Conservation (phyloP, 2,329 filamentous ascomycete species). For the Ophiostoma triangulosporum region DNA sequence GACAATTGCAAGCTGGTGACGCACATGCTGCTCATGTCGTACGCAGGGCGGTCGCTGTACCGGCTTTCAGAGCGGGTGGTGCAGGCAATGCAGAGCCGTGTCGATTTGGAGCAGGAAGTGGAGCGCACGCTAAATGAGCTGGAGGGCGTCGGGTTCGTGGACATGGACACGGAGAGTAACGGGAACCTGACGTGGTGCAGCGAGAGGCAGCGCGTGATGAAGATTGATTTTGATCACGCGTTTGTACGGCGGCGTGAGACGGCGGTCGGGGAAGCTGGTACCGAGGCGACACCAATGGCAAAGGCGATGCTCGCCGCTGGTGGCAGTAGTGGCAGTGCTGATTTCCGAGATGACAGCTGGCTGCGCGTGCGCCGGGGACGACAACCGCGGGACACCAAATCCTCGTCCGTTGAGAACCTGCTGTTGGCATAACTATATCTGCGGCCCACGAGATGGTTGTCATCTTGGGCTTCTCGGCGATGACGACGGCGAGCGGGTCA, state of each 20-base stretch:
- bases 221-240: conserved; percentile 9
- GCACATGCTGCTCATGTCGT: conserved; percentile 15
- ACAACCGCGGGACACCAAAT: too few species aligned
- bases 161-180: not conserved
- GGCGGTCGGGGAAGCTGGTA: too few species aligned
- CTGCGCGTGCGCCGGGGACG: too few species aligned
- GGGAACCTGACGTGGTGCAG: conserved; percentile 9
- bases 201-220: conserved; percentile 7
- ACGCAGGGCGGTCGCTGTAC: conserved; percentile 6
- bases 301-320: too few species aligned
- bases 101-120: conserved; percentile 4
- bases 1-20: conserved; percentile 6
- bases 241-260: not conserved
- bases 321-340: too few species aligned
- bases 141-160: not conserved
- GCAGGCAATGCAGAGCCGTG: not conserved
- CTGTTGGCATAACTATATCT: too few species aligned
- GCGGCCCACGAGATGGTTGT: too few species aligned
- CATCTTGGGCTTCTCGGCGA: too few species aligned
- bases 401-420: too few species aligned
- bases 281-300: too few species aligned
- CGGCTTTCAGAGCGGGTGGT: not conserved
- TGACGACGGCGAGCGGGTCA: too few species aligned
- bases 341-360: too few species aligned
- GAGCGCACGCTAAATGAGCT: conserved; percentile 7